Percentiles rank a stretch among this genome's conserved stretches.
Conservation (phyloP, 2,329 filamentous ascomycete genomes). For the Epichloe sylvatica region DNA sequence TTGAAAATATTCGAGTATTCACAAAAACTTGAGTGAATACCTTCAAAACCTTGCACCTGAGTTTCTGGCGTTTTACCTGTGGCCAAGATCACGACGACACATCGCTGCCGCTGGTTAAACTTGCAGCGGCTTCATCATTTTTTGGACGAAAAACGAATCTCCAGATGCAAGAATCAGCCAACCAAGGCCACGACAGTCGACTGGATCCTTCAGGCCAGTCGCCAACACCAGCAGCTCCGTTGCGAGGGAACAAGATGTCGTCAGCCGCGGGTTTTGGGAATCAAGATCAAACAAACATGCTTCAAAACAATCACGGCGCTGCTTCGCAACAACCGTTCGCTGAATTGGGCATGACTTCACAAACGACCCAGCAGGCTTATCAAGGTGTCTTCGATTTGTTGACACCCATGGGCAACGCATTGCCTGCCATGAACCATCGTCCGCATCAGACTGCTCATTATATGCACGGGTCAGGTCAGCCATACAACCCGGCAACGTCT, state of each 20-base stretch:
- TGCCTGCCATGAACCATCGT: conserved; percentile 29
- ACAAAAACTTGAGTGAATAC: background rate
- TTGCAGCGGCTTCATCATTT: background rate
- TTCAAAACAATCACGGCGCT: background rate
- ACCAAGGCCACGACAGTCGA: background rate
- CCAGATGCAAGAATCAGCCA: background rate
- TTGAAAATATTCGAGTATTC: background rate
- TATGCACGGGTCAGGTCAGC: conserved; percentile 18
- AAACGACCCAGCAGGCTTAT: conserved; percentile 10
- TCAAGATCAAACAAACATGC: background rate
- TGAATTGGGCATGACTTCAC: conserved; percentile 29
- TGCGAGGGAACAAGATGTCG: background rate
- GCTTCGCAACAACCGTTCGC: conserved; percentile 3
- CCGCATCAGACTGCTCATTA: conserved; percentile 19
- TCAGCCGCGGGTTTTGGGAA: background rate
- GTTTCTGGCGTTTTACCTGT: background rate
- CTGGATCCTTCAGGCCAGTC: background rate
- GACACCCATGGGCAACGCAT: conserved; percentile 28
- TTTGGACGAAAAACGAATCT: background rate
- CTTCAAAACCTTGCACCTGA: too few species aligned
- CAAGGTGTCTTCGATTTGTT: conserved; percentile 36
- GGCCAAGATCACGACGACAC: background rate
- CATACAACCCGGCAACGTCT: conserved; percentile 21
- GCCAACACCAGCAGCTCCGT: background rate
- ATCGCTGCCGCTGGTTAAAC: background rate